Evolutionary conservation across 2,329 filamentous ascomycete genomes (phyloP).

Genomic region (Diplocarpon rosae): DNA sequence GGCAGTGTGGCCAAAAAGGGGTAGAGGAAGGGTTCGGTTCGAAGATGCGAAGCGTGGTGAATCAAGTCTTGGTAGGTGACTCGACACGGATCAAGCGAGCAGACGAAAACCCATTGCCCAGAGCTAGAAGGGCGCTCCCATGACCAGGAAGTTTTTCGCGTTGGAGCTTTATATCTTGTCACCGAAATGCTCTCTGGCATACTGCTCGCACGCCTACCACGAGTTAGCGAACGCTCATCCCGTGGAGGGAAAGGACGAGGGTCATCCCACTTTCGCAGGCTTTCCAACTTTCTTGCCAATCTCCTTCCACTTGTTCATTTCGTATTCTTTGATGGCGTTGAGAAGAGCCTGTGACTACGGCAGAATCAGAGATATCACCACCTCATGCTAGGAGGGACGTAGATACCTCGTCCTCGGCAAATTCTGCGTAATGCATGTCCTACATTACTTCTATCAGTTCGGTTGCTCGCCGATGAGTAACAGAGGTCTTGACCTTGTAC

Average conservation of each 20-base stretch:
- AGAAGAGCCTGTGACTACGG: constrained; percentile 48
- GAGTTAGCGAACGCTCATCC: constrained; percentile 13
- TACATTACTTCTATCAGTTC: constrained; percentile 30
- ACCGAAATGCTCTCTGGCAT: constrained; percentile 84
- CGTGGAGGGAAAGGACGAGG: background rate
- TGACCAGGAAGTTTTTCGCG: background rate
- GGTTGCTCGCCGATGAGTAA: background rate
- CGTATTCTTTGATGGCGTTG: constrained; percentile 96
- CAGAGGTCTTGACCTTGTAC: constrained; percentile 65
- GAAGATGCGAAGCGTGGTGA: background rate
- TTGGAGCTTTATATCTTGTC: constrained; percentile 17
- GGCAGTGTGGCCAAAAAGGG: background rate
- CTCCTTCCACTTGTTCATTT: constrained; percentile 96
- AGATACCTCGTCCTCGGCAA: constrained; percentile 86
- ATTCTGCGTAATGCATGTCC: constrained; percentile 99
- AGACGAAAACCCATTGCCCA: background rate
- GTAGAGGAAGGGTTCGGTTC: background rate
- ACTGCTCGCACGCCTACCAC: constrained; percentile 70
- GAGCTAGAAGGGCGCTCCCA: background rate
- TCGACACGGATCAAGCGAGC: background rate
- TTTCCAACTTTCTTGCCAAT: constrained; percentile 97
- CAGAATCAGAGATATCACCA: constrained; percentile 19
- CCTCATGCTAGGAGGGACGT: background rate
- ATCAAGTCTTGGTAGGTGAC: background rate
- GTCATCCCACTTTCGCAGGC: constrained; percentile 71